Evolutionary conservation across 106 monocot genomes (phyloP), one percentile per base, ranked within the genome.

Genomic region (Vanilla planifolia): DNA sequence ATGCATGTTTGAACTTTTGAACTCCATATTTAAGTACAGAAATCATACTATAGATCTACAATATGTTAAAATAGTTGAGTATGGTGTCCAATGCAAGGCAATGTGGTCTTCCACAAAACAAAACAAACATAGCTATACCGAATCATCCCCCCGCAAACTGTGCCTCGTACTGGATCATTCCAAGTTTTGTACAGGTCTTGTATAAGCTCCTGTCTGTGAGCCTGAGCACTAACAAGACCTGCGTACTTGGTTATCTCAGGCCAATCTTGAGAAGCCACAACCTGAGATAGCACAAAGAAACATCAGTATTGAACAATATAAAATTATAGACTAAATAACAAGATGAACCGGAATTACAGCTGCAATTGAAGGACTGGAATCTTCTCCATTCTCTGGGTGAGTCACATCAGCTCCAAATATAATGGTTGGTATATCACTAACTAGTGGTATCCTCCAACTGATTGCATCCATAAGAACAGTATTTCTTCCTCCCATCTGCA

Each of bases 341-440:
- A 15, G 14, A 29, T 41, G 42, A 10, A 40, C 0, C 24, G 10
- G 5, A 48, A 48, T 77, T 87, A 96, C 95, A 56, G 96, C 96
- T 52, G 96, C 96, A 81, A 98, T 98, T 3, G 96, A 98, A 33
- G 96, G 91, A 46, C 91, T 98, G 8, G 82, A 79, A 47, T 98
- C 96, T 57, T 98, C 96, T 34, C 96, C 96, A 62, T 91, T 91
- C 60, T 98, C 87, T 42, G 96, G 96, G 80, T 98, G 96, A 14
- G 96, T 98, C 3, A 91, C 96, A 88, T 98, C 96, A 35, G 96
- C 96, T 47, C 96, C 96, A 75, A 98, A 98, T 58, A 98, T 98
- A 15, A 96, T 96, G 3, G 95, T 96, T 22, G 95, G 90, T 45
- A 65, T 64, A 41, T 98, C 96, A 43, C 75, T 91, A 58, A 98